Percentiles rank a stretch among this genome's conserved stretches.
phyloP scores from a whole-genome alignment of 495 filamentous ascomycete genomes.

The Bathelium albidoporum region DNA sequence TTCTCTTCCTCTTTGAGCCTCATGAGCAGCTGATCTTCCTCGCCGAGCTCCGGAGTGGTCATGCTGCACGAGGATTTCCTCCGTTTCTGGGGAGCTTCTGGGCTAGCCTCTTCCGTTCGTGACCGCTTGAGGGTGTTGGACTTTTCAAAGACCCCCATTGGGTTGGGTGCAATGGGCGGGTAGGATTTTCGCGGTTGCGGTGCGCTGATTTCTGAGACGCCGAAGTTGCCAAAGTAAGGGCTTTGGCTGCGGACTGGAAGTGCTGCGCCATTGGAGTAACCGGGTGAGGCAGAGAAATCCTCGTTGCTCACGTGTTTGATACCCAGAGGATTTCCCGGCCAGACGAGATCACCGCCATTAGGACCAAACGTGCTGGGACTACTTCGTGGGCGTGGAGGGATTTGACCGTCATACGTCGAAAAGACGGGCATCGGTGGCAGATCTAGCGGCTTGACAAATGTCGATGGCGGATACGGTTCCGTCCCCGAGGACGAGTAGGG shows the following conservation, averaged over 20 bases:
- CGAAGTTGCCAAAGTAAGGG: slow-evolving; percentile 16
- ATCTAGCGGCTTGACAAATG: slow-evolving; percentile 7
- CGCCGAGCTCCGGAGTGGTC: slow-evolving; percentile 33
- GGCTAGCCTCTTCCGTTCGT: slow-evolving; percentile 24
- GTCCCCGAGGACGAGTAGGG: slow-evolving; percentile 17
- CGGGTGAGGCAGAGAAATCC: slow-evolving; percentile 19
- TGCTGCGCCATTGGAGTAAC: slow-evolving; percentile 12
- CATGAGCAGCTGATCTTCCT: slow-evolving; percentile 59
- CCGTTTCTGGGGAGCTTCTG: slow-evolving; percentile 17
- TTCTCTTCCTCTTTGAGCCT: slow-evolving; percentile 57
- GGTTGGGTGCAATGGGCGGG: slow-evolving; percentile 16
- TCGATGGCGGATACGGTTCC: slow-evolving; percentile 14
- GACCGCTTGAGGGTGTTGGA: slow-evolving; percentile 17
- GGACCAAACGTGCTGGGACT: slow-evolving; percentile 32
- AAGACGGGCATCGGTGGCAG: slow-evolving; percentile 14
- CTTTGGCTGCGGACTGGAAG: slow-evolving; percentile 14
- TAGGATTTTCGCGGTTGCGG: slow-evolving; percentile 28
- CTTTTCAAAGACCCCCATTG: slow-evolving; percentile 3
- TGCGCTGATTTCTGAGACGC: slow-evolving; percentile 20
- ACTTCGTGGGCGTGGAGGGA: slow-evolving; percentile 23
- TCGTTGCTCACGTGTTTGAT: slow-evolving; percentile 24
- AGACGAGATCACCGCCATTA: slow-evolving; percentile 19
- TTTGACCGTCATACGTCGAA: slow-evolving; percentile 7
- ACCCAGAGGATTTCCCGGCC: slow-evolving; percentile 27
- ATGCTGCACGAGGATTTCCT: slow-evolving; percentile 25